Evolutionary conservation across 768 basidiomycete species (phyloP).

Genomic region (Suillus clintonianus): DNA sequence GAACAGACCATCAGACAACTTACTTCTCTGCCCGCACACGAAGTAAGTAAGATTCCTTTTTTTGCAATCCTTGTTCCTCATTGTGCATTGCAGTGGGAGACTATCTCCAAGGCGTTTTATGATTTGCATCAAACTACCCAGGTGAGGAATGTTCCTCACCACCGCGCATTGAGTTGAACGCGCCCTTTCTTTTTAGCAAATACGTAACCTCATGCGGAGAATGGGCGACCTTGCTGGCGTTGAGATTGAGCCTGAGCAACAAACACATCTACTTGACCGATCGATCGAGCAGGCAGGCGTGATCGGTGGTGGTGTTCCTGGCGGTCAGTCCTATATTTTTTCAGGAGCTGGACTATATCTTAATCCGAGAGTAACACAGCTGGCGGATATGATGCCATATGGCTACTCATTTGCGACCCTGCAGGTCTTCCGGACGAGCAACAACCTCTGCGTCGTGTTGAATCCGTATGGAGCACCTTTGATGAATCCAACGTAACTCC

Average conservation of each 20-base stretch:
- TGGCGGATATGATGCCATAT: conserved; percentile 96
- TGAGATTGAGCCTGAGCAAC: conserved; percentile 88
- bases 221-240: conserved; percentile 79
- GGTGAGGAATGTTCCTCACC: conserved; percentile 36
- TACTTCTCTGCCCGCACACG: conserved; percentile 56
- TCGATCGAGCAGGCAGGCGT: conserved; percentile 82
- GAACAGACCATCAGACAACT: conserved; percentile 60
- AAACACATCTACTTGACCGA: conserved; percentile 79
- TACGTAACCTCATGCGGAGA: conserved; percentile 76
- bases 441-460: conserved; percentile 59
- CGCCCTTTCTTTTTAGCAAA: conserved; percentile 47
- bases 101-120: conserved; percentile 56
- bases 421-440: conserved; percentile 39
- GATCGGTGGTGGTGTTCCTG: conserved; percentile 94
- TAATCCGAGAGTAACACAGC: conserved; percentile 48
- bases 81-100: conserved; percentile 47
- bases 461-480: conserved; percentile 69
- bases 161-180: not conserved
- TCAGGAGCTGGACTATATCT: conserved; percentile 4
- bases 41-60: conserved; percentile 36
- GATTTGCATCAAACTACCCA: conserved; percentile 59
- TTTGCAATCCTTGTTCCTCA: not conserved
- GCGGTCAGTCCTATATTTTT: conserved; percentile 57
- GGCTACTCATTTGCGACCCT: conserved; percentile 82
- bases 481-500: conserved; percentile 68